Percentiles rank a stretch among this genome's conserved stretches.
Evolutionary conservation across 306 rosid species (phyloP).

Genomic region (Neltuma alba): DNA sequence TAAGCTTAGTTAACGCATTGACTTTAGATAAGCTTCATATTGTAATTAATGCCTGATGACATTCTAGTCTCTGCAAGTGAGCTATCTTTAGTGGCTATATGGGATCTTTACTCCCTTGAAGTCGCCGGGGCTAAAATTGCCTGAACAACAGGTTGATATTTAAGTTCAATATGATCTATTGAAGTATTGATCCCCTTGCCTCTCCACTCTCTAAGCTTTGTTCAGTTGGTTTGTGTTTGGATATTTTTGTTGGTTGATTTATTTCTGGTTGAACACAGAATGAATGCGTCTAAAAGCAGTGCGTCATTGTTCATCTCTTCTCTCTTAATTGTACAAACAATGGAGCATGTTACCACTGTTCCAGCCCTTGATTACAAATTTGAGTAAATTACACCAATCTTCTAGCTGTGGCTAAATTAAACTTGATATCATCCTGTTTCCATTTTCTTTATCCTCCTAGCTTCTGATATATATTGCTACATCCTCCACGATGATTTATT

Average conservation of each 20-base stretch:
- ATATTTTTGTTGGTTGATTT: not conserved
- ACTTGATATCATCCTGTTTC: not conserved
- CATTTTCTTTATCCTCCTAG: not conserved
- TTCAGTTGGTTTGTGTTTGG: not conserved
- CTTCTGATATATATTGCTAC: not conserved
- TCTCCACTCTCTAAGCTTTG: not conserved
- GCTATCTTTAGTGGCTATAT: not conserved
- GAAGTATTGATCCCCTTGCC: not conserved
- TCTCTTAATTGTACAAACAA: not conserved
- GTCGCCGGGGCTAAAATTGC: not conserved
- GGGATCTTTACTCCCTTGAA: not conserved
- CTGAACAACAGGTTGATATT: not conserved
- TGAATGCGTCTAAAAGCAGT: not conserved
- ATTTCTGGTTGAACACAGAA: not conserved
- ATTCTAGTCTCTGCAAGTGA: not conserved
- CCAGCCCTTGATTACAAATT: not conserved
- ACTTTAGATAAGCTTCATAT: slow-evolving; percentile 1
- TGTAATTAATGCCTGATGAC: not conserved
- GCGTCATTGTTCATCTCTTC: not conserved
- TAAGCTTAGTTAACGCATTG: not conserved
- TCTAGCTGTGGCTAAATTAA: not conserved
- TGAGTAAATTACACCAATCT: not conserved
- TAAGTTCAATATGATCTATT: not conserved
- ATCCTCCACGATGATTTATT: not conserved
- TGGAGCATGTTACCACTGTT: slow-evolving; percentile 4